These are phyloP conservation scores for Claviceps sorghi DNA, from an alignment of 2,329 filamentous ascomycete genomes.

Conservation along the genomic window DNA sequence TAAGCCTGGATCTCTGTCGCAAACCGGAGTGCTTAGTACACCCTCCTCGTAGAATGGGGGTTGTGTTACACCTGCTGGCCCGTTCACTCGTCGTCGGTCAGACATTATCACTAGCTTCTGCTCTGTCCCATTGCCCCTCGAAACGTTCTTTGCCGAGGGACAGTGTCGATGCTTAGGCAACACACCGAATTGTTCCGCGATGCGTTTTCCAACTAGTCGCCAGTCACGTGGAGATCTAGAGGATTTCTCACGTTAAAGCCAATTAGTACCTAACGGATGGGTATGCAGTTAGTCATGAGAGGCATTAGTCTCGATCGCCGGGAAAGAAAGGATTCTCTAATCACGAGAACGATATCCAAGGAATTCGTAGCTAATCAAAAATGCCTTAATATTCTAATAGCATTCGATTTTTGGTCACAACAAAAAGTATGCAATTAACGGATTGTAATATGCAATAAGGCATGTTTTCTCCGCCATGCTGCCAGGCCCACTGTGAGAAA, in stretches of 20 bases:
- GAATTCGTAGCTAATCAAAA: background rate
- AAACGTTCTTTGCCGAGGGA: background rate
- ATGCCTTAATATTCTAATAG: background rate
- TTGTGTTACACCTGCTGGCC: constrained; percentile 61
- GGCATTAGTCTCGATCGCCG: background rate
- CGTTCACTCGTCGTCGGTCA: constrained; percentile 82
- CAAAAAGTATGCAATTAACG: constrained; percentile 3
- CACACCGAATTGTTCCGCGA: background rate
- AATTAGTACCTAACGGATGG: background rate
- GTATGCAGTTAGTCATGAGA: background rate
- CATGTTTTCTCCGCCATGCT: background rate
- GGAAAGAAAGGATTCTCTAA: no score
- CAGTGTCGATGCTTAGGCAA: no score
- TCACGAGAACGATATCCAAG: no score
- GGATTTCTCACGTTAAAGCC: background rate
- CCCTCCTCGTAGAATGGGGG: constrained; percentile 55
- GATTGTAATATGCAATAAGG: background rate
- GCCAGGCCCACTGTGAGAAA: background rate
- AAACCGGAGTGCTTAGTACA: constrained; percentile 34
- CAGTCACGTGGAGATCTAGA: background rate
- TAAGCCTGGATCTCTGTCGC: constrained; percentile 41
- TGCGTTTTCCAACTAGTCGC: background rate
- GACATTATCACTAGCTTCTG: constrained; percentile 37
- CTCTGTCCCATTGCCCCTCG: background rate
- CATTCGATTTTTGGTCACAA: background rate